Evolutionary conservation across 2,329 filamentous ascomycete species (phyloP).

Genomic region (Neocatenulostroma microsporum): DNA sequence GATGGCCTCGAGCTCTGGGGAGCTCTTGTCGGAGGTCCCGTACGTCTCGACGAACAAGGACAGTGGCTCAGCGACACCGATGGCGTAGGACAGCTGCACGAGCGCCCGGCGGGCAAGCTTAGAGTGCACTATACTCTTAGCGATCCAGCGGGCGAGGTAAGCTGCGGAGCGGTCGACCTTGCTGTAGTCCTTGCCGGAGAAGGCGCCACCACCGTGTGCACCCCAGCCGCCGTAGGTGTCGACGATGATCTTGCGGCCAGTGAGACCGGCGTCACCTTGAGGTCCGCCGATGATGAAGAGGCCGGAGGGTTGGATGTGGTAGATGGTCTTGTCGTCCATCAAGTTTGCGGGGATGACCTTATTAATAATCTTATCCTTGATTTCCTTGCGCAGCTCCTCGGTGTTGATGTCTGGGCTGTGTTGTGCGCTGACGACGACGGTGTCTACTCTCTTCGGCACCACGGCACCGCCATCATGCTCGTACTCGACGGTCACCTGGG

Average conservation of each 20-base stretch:
- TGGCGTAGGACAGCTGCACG: conserved; percentile 98
- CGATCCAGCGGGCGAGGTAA: conserved; percentile 96
- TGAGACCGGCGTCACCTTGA: conserved; percentile 97
- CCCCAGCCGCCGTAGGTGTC: conserved; percentile 99
- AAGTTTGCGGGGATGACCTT: conserved; percentile 86
- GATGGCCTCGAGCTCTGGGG: conserved; percentile 90
- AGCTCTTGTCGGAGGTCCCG: conserved; percentile 82
- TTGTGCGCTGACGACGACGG: conserved; percentile 92
- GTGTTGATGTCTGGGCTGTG: conserved; percentile 83
- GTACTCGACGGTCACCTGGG: conserved; percentile 98
- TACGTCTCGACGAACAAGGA: conserved; percentile 98
- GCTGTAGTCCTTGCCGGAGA: conserved; percentile 99
- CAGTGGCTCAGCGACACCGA: conserved; percentile 94
- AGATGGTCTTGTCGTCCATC: conserved; percentile 86
- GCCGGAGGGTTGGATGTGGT: conserved; percentile 98
- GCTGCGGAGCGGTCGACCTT: conserved; percentile 99
- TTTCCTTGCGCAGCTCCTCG: conserved; percentile 86
- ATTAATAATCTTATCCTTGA: conserved; percentile 96
- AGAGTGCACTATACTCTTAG: conserved; percentile 90
- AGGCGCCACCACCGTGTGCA: conserved; percentile 98
- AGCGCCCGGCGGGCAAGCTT: conserved; percentile 85
- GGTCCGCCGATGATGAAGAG: conserved; percentile 99
- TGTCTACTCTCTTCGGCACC: conserved; percentile 86
- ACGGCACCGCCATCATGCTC: conserved; percentile 93
- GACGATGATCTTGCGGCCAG: conserved; percentile 98